Base-by-base conservation (phyloP, 176 grass and related monocot species). In the Tillandsia fasciculata region DNA sequence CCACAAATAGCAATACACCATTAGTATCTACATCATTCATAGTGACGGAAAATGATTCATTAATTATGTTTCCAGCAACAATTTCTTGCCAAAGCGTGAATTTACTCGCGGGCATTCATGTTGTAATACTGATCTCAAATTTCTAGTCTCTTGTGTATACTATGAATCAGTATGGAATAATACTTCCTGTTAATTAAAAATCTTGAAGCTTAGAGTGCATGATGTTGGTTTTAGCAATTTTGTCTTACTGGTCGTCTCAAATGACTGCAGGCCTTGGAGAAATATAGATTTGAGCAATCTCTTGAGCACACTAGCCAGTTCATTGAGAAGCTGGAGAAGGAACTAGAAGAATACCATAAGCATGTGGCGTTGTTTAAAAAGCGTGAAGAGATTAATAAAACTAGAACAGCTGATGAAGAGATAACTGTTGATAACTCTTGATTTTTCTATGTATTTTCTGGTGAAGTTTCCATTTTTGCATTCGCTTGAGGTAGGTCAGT, bases 201-300 rank as follows among this genome's bases (percentile, higher is more conserved):
- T 48, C 15, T 18, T 61, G 17, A 61, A 18, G 8, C 22, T 15
- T 61, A 18, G 22, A 61, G 10, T 23, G 56, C 15, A 59, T 23
- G 22, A 15, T 20, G 2, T 61, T 61, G 56, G 0, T 61, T 61
- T 61, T 18, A 42, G 33, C 33, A n/a, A 61, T 9, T n/a, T 20
- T 18, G 15, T 61, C n/a, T 61, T 20, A 61, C 15, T 61, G 15
- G 56, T 61, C 0, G 56, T 61, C 5, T 61, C 56, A 61, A 61
- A 61, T 61, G 56, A 61, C 11, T 29, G 12, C 64, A 90, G 87
- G 91, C 84, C 20, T 59, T 96, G 67, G 87, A 90, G 82, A 96
- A 90, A 78, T 90, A 90, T 81, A 81, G 64, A n/a, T 90, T 74
- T 52, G 81, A 87, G 73, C 91, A 96, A 82, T 96, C 90, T 59